Conservation (phyloP, 1,284 basidiomycete genomes). For the Mycosarcoma mackinlayi region DNA sequence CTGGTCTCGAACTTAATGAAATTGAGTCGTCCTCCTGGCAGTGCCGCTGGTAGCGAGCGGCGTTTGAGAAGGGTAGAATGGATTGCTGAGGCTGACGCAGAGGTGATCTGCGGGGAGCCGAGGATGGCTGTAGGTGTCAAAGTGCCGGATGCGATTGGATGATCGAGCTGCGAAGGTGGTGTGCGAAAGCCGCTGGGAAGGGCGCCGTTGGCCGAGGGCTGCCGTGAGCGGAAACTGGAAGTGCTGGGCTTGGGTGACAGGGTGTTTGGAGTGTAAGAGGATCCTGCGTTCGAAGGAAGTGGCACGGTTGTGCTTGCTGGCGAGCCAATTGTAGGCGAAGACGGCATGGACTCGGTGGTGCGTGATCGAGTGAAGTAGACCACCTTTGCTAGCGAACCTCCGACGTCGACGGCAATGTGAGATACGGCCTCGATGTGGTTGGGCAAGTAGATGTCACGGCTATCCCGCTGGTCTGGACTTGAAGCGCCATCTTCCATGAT, state of each 20-base stretch:
- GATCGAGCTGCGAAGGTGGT: slow-evolving; percentile 44
- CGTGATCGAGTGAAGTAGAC: slow-evolving; percentile 84
- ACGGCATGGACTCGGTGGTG: slow-evolving; percentile 23
- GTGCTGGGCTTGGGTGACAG: slow-evolving; percentile 35
- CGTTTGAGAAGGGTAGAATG: slow-evolving; percentile 57
- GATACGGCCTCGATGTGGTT: slow-evolving; percentile 67
- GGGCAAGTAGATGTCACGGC: slow-evolving; percentile 66
- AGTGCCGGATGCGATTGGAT: slow-evolving; percentile 52
- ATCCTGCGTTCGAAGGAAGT: slow-evolving; percentile 8
- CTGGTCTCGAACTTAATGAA: slow-evolving; percentile 97
- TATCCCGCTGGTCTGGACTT: slow-evolving; percentile 58
- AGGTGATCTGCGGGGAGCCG: slow-evolving; percentile 26
- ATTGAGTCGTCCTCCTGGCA: slow-evolving; percentile 91
- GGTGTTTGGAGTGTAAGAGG: slow-evolving; percentile 22
- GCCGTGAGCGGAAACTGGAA: slow-evolving; percentile 43
- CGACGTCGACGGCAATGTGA: slow-evolving; percentile 72
- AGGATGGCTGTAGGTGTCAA: slow-evolving; percentile 60
- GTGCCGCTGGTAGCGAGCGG: slow-evolving; percentile 57
- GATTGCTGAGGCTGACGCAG: slow-evolving; percentile 49
- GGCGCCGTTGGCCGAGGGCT: slow-evolving; percentile 26
- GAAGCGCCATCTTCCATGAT: slow-evolving; percentile 61
- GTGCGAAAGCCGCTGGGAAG: slow-evolving; percentile 30
- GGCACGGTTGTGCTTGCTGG: slow-evolving; percentile 12
- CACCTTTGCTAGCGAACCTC: slow-evolving; percentile 96
- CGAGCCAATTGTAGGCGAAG: slow-evolving; percentile 17